A percentile compares a stretch with the other conserved stretches of the same genome.
phyloP scores from a whole-genome alignment of 805 yeast genomes.

The Jamesozyma jinghongensis region DNA sequence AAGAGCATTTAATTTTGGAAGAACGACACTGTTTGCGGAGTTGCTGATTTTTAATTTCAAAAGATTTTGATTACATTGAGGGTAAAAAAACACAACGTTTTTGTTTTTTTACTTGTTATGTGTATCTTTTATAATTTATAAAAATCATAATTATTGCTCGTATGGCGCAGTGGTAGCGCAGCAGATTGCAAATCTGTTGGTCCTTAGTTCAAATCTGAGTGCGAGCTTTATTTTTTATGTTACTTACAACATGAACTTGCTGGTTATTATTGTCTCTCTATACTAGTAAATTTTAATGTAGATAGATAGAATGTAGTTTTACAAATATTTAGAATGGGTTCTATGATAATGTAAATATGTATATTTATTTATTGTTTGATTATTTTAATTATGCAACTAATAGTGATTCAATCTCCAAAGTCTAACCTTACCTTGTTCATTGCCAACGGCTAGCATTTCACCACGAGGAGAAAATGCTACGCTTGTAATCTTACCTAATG shows the following conservation, averaged over 20 bases:
- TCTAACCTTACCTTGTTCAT: constrained; percentile 83
- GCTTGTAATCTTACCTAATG: constrained; percentile 85
- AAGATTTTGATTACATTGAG: too few relatives aligned
- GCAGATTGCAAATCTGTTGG: constrained; percentile 98
- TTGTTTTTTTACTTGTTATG: too few relatives aligned
- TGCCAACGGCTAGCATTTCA: constrained; percentile 82
- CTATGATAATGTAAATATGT: neutral
- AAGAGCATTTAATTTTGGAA: too few relatives aligned
- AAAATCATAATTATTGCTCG: constrained; percentile 33
- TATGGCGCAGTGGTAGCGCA: constrained; percentile 98
- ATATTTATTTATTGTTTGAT: neutral
- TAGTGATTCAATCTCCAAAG: constrained; percentile 85
- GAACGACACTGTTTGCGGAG: too few relatives aligned
- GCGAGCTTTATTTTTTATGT: constrained; percentile 49
- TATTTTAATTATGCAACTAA: constrained; percentile 17
- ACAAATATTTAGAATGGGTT: neutral
- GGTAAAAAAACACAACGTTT: too few relatives aligned
- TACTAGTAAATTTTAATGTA: too few relatives aligned
- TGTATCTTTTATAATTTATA: neutral
- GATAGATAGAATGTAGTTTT: too few relatives aligned
- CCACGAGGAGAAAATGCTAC: constrained; percentile 71
- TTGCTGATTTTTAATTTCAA: too few relatives aligned
- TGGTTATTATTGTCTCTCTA: too few relatives aligned
- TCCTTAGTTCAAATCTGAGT: constrained; percentile 95
- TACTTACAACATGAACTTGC: neutral